Base-by-base conservation (phyloP, 2,329 filamentous ascomycete species). In the Colletotrichum magnum region DNA sequence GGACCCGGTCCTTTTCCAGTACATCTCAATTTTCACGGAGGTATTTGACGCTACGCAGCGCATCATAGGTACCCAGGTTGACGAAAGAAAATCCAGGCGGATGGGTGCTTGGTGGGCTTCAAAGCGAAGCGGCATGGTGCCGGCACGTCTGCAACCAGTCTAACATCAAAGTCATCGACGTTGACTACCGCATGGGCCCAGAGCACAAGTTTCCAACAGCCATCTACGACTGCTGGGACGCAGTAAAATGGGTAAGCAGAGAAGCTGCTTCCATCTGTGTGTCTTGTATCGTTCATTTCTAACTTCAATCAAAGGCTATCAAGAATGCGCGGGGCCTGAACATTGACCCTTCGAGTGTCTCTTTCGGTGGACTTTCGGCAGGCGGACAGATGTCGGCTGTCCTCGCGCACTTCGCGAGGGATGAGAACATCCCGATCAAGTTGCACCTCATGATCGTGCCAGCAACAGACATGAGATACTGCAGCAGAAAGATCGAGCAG, bases 401-500 rank as follows among this genome's bases (percentile, higher is more conserved):
- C 0, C 68, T 80, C 43, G 74, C 77, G 1, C 78, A 79, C 63
- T 74, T 80, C 12, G 78, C 78, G 51, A 73, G 78, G 21, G 77
- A 81, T 45, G 74, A 77, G n/a, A 57, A 39, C 0, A 51, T 75
- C 24, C 66, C 74, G 3, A 72, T 81, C 32, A 78, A 77, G 39
- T 61, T 78, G 4, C 75, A 78, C 12, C 47, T 79, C 28, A 73
- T 79, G 71, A 73, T 78, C 5, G 77, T 79, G 3, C 77, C 76
- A 1, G 77, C 77, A 0, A 78, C 75, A 7, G 77, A 79, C 43
- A 77, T 79, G 76, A 73, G 77, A 3, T 78, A 78, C 58, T 74
- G 75, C 64, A 72, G 64, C 70, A 54, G 68, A 15, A 70, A 65
- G 45, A 69, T 73, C 32, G 36, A 64, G 7, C 15, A 61, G 21